A percentile compares a stretch with the other conserved stretches of the same genome.
Evolutionary conservation across 140 eudicot species (phyloP).

Genomic region (Anethum foeniculum): DNA sequence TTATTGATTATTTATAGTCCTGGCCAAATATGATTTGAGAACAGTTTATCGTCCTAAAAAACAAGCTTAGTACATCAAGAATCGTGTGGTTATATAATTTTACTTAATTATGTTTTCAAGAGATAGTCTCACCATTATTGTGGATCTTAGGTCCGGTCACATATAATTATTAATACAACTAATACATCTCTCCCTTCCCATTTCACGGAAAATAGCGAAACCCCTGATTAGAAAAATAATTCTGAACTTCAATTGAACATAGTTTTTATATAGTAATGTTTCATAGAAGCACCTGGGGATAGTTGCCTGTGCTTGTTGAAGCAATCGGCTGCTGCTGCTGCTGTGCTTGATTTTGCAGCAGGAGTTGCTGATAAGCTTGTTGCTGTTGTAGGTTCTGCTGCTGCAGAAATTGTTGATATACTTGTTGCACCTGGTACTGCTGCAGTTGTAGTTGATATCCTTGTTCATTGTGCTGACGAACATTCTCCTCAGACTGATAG

Average conservation of each 20-base stretch:
- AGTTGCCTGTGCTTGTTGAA: constrained; percentile 22
- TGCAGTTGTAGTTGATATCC: constrained; percentile 31
- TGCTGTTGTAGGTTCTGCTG: constrained; percentile 31
- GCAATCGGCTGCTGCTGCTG: constrained; percentile 27
- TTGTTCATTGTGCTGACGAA: constrained; percentile 24
- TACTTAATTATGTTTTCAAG: background rate
- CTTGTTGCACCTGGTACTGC: constrained; percentile 35
- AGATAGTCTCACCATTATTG: background rate
- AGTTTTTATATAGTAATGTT: background rate
- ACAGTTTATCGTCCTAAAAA: background rate
- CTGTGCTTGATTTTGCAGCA: constrained; percentile 29
- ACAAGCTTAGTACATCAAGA: background rate
- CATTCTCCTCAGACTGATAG: constrained; percentile 10
- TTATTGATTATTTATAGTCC: background rate
- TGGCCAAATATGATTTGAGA: background rate
- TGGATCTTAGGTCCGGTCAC: background rate
- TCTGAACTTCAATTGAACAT: background rate
- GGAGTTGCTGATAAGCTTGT: constrained; percentile 10
- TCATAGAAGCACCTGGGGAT: constrained; percentile 39
- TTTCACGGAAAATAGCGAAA: background rate
- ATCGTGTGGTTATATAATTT: background rate
- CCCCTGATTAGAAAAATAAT: background rate
- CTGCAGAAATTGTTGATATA: constrained; percentile 29
- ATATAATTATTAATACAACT: background rate
- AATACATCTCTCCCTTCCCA: background rate